Conservation (phyloP, 345 rosid genomes). For the Sonneratia caseolaris region DNA sequence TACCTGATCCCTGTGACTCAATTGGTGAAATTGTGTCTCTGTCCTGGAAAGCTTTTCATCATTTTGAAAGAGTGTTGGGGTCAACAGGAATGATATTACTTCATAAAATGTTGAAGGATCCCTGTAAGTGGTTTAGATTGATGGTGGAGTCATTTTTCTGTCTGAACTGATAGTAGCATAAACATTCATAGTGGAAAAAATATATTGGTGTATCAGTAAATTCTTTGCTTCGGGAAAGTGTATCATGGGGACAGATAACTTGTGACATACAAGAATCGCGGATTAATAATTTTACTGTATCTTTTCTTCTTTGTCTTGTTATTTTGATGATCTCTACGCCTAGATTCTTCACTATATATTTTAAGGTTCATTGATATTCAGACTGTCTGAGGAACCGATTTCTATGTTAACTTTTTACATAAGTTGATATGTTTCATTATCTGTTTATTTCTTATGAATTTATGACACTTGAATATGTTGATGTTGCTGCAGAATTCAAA, state of each 20-base stretch:
- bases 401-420: neutral
- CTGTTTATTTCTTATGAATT: neutral
- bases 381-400: neutral
- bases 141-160: neutral
- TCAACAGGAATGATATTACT: neutral
- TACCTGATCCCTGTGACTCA: neutral
- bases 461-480: constrained; percentile 10
- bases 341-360: neutral
- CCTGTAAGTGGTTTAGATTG: neutral
- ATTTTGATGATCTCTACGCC: neutral
- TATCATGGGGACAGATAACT: no score
- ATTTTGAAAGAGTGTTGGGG: neutral
- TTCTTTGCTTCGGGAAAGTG: no score
- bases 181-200: neutral
- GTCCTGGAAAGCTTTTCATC: neutral
- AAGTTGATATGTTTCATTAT: neutral
- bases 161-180: neutral
- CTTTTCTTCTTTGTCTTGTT: neutral
- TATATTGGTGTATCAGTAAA: no score
- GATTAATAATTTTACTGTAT: neutral
- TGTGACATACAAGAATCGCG: no score
- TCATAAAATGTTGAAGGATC: neutral
- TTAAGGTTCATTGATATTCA: neutral
- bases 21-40: neutral
- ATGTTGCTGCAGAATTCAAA: constrained; percentile 39